Evolutionary conservation across 2,329 filamentous ascomycete species (phyloP).

Genomic region (Grosmannia clavigera): DNA sequence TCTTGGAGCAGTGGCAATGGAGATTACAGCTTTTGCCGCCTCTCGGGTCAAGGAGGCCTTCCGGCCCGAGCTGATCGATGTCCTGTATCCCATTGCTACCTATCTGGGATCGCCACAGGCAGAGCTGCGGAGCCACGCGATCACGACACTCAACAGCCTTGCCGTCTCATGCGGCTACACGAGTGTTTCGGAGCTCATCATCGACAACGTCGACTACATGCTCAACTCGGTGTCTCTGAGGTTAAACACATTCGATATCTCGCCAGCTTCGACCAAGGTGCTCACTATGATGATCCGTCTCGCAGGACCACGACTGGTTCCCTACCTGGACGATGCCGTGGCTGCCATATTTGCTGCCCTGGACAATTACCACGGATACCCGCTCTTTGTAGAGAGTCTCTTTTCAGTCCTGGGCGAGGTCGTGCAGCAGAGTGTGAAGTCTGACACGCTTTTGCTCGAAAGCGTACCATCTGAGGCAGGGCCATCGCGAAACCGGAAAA

Average conservation of each 20-base stretch:
- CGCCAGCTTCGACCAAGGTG: conserved; percentile 81
- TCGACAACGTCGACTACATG: conserved; percentile 92
- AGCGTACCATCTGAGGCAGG: conserved; percentile 19
- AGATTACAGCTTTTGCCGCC: conserved; percentile 67
- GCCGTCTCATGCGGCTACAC: conserved; percentile 62
- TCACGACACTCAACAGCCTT: conserved; percentile 71
- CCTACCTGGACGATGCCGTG: conserved; percentile 84
- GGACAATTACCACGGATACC: conserved; percentile 93
- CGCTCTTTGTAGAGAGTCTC: conserved; percentile 68
- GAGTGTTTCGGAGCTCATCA: conserved; percentile 64
- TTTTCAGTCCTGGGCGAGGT: conserved; percentile 75
- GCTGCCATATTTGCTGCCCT: conserved; percentile 83
- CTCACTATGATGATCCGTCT: conserved; percentile 88
- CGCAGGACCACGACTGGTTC: conserved; percentile 68
- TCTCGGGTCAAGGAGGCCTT: conserved; percentile 55
- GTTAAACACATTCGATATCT: conserved; percentile 84
- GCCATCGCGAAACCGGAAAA: conserved; percentile 5
- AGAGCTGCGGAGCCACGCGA: conserved; percentile 65
- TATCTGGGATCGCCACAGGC: conserved; percentile 61
- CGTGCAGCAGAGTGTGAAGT: conserved; percentile 66
- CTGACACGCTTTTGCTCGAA: conserved; percentile 34
- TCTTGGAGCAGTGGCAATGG: conserved; percentile 65
- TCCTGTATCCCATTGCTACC: conserved; percentile 85
- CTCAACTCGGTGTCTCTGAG: conserved; percentile 84
- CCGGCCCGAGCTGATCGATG: conserved; percentile 75